Percentiles rank a stretch among this genome's conserved stretches.
Evolutionary conservation across 345 rosid species (phyloP).

Genomic region (Eucalyptus sp.): DNA sequence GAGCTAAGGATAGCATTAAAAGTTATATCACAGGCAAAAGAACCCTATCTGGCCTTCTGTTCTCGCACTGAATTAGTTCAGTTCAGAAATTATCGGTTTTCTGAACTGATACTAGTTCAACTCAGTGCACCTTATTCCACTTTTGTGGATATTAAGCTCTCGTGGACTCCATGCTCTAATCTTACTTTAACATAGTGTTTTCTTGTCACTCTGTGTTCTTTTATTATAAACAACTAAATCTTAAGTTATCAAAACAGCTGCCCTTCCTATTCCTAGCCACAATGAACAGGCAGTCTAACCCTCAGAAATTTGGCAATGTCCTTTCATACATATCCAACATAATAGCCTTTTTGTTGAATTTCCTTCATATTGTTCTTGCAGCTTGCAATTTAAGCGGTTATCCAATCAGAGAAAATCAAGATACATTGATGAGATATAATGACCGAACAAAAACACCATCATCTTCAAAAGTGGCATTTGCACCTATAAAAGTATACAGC

Average conservation of each 20-base stretch:
- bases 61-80: neutral
- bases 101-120: neutral
- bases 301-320: neutral
- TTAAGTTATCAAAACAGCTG: neutral
- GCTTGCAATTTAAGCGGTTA: neutral
- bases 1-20: neutral
- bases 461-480: neutral
- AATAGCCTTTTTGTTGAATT: neutral
- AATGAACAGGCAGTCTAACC: neutral
- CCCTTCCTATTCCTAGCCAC: neutral
- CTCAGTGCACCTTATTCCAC: neutral
- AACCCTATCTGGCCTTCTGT: neutral
- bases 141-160: neutral
- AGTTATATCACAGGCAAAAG: neutral
- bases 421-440: neutral
- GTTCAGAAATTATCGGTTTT: neutral
- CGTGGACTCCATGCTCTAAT: neutral
- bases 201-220: neutral
- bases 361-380: neutral
- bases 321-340: neutral
- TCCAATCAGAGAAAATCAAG: neutral
- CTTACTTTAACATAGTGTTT: neutral
- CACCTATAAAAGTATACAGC: neutral
- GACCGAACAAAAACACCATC: neutral
- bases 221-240: neutral